A percentile compares a stretch with the other conserved stretches of the same genome.
Conservation (phyloP, 306 rosid species). For the Fragaria ananassa region DNA sequence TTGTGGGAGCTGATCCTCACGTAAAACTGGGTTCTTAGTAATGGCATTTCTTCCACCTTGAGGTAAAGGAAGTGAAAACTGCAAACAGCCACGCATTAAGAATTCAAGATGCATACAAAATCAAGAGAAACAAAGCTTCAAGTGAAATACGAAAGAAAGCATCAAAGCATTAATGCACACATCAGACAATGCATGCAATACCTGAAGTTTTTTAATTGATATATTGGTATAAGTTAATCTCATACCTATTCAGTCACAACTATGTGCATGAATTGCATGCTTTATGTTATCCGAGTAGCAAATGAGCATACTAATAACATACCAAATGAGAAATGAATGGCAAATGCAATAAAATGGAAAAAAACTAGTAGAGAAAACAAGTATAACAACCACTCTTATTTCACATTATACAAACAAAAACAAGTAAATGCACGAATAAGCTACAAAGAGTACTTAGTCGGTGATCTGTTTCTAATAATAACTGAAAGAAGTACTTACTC, state of each 20-base stretch:
- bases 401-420: not conserved
- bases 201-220: not conserved
- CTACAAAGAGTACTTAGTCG: not conserved
- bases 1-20: constrained; percentile 97
- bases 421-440: not conserved
- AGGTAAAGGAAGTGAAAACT: constrained; percentile 89
- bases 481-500: constrained; percentile 42
- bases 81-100: constrained; percentile 29
- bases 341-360: not conserved
- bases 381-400: not conserved
- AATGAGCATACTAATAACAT: not conserved
- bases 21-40: constrained; percentile 74
- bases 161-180: not conserved
- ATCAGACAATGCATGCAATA: not conserved
- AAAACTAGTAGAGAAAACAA: not conserved
- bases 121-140: not conserved
- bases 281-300: not conserved
- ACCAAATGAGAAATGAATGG: not conserved
- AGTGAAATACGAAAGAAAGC: not conserved
- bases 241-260: constrained; percentile 10
- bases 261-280: not conserved
- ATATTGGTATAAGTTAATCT: not conserved
- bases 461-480: not conserved
- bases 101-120: constrained; percentile 13
- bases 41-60: constrained; percentile 88